Base-by-base conservation (phyloP, 768 basidiomycete genomes). In the Suillus hirtellus region DNA sequence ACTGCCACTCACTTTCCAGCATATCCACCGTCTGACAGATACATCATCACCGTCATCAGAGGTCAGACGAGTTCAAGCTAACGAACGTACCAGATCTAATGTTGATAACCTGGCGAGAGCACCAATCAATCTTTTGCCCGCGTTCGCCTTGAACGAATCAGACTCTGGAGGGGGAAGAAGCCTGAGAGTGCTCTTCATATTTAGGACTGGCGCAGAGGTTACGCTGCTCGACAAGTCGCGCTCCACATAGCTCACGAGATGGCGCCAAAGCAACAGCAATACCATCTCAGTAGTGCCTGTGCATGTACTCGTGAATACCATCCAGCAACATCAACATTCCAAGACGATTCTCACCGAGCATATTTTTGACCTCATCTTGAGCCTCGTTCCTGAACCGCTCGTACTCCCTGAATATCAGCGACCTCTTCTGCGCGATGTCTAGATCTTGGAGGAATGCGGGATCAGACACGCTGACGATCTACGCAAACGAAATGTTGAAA, bases 241-340 rank as follows among this genome's bases (percentile, higher is more conserved):
- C 72, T 74, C 70, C 44, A 80, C 73, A 73, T 90, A 95, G 70
- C 87, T 86, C 15, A 84, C 80, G 35, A 93, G 70, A 69, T 96
- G 95, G 17, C 92, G 82, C 89, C 91, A 94, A 11, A 93, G 77
- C 21, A 95, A 80, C 19, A 95, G 79, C 10, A 95, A 79, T 6
- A 91, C 72, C 85, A 94, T 89, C 74, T 96, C 95, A 58, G 86
- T 76, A 17, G 88, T 84, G 62, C 83, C 90, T 91, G 66, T 4
- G 46, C 1, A 49, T 64, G 11, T 61, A 54, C 50, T 55, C 46
- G 34, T 37, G 19, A 17, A 21, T 38, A 64, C 12, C 2, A 35
- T 7, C 15, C 34, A 8, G 21, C 4, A 62, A 55, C 44, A 5
- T 17, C 14, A 58, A 40, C 4, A 46, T 35, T n/a, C 10, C 27